These are phyloP conservation scores for Paradendryphiella salina DNA, from an alignment of 2,329 filamentous ascomycete genomes.

Conservation along the genomic window DNA sequence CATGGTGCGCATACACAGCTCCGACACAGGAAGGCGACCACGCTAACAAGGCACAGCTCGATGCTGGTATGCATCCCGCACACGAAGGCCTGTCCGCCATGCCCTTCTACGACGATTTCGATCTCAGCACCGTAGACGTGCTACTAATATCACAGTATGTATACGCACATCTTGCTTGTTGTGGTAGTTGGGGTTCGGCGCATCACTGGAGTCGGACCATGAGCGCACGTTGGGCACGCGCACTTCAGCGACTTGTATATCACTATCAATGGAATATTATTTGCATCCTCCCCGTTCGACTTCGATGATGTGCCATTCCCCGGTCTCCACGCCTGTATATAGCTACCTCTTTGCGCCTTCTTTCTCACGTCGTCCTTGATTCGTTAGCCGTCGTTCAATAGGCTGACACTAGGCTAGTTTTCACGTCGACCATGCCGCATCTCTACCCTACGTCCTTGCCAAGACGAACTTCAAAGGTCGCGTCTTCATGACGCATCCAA, in stretches of 20 bases:
- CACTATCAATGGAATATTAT: conserved; percentile 49
- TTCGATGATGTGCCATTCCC: conserved; percentile 42
- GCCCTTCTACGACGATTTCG: conserved; percentile 98
- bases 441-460: conserved; percentile 93
- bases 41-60: conserved; percentile 65
- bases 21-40: background rate
- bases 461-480: conserved; percentile 97
- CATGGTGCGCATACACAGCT: conserved; percentile 67
- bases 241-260: conserved; percentile 41
- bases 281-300: conserved; percentile 42
- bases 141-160: conserved; percentile 99
- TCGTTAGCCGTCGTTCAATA: background rate
- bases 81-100: conserved; percentile 92
- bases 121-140: conserved; percentile 94
- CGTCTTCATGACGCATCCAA: conserved; percentile 99
- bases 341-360: conserved; percentile 13
- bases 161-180: conserved; percentile 25
- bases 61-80: conserved; percentile 94
- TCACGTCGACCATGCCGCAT: conserved; percentile 97
- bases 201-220: conserved; percentile 42
- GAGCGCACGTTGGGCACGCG: conserved; percentile 22
- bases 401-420: conserved; percentile 65
- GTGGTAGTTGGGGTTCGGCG: conserved; percentile 28
- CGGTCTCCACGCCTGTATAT: conserved; percentile 28
- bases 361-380: conserved; percentile 1